Percentiles rank a stretch among this genome's conserved stretches.
phyloP scores from a whole-genome alignment of 2,329 filamentous ascomycete species.

The Ophiostoma piceae region DNA sequence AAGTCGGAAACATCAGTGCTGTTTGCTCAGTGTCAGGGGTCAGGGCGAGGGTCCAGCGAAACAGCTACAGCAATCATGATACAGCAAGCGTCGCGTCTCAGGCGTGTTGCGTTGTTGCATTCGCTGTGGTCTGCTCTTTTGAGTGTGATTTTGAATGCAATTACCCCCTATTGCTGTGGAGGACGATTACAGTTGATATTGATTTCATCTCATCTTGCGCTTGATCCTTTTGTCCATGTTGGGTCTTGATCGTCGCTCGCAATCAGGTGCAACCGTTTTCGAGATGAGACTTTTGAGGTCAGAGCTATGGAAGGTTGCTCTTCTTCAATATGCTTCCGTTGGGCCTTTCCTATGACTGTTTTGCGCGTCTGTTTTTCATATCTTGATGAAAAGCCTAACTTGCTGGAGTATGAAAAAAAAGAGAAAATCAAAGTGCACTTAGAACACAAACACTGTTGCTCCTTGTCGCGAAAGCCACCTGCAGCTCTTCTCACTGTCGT shows the following conservation, averaged over 20 bases:
- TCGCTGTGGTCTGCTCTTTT: neutral
- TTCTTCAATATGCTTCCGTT: too few relatives aligned
- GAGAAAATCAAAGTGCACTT: too few relatives aligned
- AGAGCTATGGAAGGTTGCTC: too few relatives aligned
- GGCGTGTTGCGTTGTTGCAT: constrained; percentile 33
- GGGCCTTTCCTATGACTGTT: too few relatives aligned
- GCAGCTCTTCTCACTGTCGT: too few relatives aligned
- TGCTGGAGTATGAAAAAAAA: too few relatives aligned
- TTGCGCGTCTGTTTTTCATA: too few relatives aligned
- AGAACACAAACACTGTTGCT: too few relatives aligned
- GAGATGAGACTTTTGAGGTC: neutral
- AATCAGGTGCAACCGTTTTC: neutral
- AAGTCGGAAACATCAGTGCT: neutral
- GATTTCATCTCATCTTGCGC: neutral
- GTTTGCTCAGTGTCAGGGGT: neutral
- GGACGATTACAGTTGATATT: neutral
- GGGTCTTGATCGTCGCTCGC: neutral
- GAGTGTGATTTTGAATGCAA: neutral
- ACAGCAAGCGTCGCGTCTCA: constrained; percentile 39
- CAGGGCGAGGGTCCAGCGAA: constrained; percentile 3
- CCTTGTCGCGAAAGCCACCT: too few relatives aligned
- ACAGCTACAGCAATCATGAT: constrained; percentile 26
- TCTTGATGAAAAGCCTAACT: too few relatives aligned
- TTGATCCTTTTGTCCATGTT: neutral
- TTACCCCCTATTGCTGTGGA: constrained; percentile 1